Percentiles rank a stretch among this genome's conserved stretches.
phyloP scores from a whole-genome alignment of 75 land plant genomes.

The Selaginella moellendorffii region DNA sequence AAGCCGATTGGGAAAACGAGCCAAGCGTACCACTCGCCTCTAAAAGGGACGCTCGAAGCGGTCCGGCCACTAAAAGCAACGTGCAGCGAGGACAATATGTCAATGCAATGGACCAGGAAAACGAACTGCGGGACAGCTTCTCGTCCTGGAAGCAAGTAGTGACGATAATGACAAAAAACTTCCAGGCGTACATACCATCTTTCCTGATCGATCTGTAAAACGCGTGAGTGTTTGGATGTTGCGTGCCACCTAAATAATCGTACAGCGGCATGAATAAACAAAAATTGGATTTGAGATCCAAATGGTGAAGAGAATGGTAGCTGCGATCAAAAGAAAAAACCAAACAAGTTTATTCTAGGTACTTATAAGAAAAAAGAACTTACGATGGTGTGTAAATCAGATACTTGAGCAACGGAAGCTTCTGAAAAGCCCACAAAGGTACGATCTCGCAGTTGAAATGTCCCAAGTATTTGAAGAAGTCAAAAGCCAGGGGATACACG shows the following conservation, averaged over 20 bases:
- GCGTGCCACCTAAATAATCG: constrained; percentile 58
- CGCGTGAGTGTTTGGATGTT: constrained; percentile 42
- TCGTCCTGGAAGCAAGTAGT: constrained; percentile 25
- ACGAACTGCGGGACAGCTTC: constrained; percentile 64
- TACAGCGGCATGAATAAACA: constrained; percentile 93
- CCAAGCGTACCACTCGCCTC: constrained; percentile 21
- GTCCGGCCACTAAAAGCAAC: constrained; percentile 38
- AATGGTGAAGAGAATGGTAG: constrained; percentile 79
- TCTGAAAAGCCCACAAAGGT: constrained; percentile 27
- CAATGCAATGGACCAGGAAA: constrained; percentile 70
- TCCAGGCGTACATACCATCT: constrained; percentile 27
- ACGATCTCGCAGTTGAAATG: constrained; percentile 65
- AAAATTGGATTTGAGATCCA: constrained; percentile 49
- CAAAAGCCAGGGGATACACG: constrained; percentile 42
- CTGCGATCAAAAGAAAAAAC: constrained; percentile 23
- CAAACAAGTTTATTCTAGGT: background rate
- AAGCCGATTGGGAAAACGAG: constrained; percentile 29
- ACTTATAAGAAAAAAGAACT: constrained; percentile 5
- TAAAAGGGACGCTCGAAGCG: constrained; percentile 30
- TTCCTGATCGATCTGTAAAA: constrained; percentile 28
- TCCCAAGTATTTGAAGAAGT: constrained; percentile 64
- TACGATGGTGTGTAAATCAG: constrained; percentile 78
- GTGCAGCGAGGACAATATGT: constrained; percentile 43
- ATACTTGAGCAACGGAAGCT: constrained; percentile 46
- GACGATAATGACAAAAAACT: background rate